Evolutionary conservation across 495 filamentous ascomycete species (phyloP).

Genomic region (Tuber magnatum): DNA sequence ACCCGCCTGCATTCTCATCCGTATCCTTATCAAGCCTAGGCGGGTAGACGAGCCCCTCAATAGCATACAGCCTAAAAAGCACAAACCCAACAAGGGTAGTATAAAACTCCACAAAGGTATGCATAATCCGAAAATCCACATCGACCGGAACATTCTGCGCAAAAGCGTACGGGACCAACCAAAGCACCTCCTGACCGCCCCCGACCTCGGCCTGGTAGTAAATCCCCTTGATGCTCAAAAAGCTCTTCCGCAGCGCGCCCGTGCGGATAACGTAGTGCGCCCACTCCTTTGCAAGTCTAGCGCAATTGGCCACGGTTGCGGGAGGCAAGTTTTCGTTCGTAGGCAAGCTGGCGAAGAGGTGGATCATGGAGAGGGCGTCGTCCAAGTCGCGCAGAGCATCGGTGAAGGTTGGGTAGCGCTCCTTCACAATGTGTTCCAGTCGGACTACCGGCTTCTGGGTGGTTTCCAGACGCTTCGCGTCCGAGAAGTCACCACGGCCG

Average conservation of each 20-base stretch:
- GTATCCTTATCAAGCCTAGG: slow-evolving; percentile 82
- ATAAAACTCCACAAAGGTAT: slow-evolving; percentile 97
- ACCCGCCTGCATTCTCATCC: slow-evolving; percentile 81
- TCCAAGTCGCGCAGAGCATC: slow-evolving; percentile 93
- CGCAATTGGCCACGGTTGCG: slow-evolving; percentile 88
- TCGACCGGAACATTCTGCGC: slow-evolving; percentile 87
- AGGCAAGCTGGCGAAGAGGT: slow-evolving; percentile 94
- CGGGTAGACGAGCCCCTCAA: slow-evolving; percentile 83
- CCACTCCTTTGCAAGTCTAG: slow-evolving; percentile 86
- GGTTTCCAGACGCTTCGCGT: slow-evolving; percentile 61
- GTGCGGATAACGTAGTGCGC: slow-evolving; percentile 92
- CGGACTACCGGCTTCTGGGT: slow-evolving; percentile 73
- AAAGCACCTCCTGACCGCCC: slow-evolving; percentile 86
- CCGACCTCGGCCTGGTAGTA: slow-evolving; percentile 98
- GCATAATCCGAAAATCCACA: slow-evolving; percentile 97
- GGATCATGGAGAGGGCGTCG: slow-evolving; percentile 92
- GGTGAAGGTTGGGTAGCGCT: slow-evolving; percentile 94
- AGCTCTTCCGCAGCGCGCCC: slow-evolving; percentile 84
- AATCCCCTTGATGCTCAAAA: slow-evolving; percentile 97
- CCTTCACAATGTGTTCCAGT: slow-evolving; percentile 92
- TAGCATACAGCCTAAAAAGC: slow-evolving; percentile 88
- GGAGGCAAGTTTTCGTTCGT: slow-evolving; percentile 76
- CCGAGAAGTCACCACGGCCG: slow-evolving; percentile 79
- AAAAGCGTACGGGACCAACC: slow-evolving; percentile 95
- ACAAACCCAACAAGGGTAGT: slow-evolving; percentile 91